Evolutionary conservation across 768 basidiomycete species (phyloP), one percentile per base, ranked within the genome.

Genomic region (Naganishia friedmannii): DNA sequence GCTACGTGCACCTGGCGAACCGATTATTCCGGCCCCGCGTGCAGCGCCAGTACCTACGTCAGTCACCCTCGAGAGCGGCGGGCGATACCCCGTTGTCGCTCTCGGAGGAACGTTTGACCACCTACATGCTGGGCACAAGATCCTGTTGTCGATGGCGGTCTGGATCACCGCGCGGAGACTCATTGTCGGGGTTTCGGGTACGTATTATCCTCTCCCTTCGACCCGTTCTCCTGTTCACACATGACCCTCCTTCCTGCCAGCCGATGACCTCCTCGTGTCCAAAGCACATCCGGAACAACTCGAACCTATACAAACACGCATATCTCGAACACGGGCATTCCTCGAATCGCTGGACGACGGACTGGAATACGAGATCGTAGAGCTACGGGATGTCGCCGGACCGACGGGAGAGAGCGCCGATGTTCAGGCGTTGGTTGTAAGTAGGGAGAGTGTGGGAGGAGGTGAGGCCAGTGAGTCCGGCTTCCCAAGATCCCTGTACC

Each of bases 51-150:
- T 48, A 6, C 51, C 29, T 34, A 7, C 57, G 55, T 37, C 54
- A 31, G 3, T 60, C 31, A 17, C 13, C 0, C 46, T 29, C 9
- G 29, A 60, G 15, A 12, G 21, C 68, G 46, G 56, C 31, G 28
- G 46, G 1, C 51, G 19, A 15, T 85, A 83, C 77, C 89, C 89
- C 15, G 90, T 92, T 65, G 87, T 89, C n/a, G 90, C 88, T 0
- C 84, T 97, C 9, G 95, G 96, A 7, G 96, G 96, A 0, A 98
- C 96, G 0, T 98, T 98, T 81, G 96, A 99, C 82, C 96, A 98
- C 79, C 86, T 99, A 19, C 96, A 99, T 78, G 87, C 93, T 3
- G 96, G 95, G 0, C 96, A 99, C 83, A 96, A 96, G 82, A 94
- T 99, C 70, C 86, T 99, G 32, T 86, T 99, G 13, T 91, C 92